These are phyloP conservation scores for Geotrichum ghanense DNA, from an alignment of 805 yeast species.

Conservation along the genomic window DNA sequence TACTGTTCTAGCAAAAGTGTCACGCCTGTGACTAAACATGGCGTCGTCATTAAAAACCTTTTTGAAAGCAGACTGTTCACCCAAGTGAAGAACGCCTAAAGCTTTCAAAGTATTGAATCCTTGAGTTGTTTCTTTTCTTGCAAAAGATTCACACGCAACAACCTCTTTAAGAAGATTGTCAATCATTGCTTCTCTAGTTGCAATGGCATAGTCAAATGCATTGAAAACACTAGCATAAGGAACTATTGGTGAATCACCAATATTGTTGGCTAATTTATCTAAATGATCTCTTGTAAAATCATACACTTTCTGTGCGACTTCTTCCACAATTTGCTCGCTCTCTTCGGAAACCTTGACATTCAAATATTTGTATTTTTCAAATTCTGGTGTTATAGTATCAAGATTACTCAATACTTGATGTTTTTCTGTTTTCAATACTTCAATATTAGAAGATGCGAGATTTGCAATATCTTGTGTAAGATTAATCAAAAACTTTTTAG, in stretches of 20 bases:
- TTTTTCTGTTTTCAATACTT: conserved; percentile 40
- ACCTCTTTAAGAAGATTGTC: conserved; percentile 57
- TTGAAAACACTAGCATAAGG: conserved; percentile 52
- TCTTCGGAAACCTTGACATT: conserved; percentile 46
- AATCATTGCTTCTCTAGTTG: conserved; percentile 58
- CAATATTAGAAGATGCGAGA: conserved; percentile 52
- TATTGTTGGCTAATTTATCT: conserved; percentile 36
- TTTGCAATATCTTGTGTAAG: conserved; percentile 51
- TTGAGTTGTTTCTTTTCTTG: conserved; percentile 46
- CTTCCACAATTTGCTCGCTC: conserved; percentile 55
- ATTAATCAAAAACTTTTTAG: conserved; percentile 72
- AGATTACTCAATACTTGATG: conserved; percentile 38
- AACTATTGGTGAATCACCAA: conserved; percentile 42
- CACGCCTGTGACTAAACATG: conserved; percentile 74
- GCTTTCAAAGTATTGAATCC: conserved; percentile 52
- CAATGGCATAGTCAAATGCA: conserved; percentile 55
- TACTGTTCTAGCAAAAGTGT: conserved; percentile 46
- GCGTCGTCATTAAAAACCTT: conserved; percentile 44
- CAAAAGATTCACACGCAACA: conserved; percentile 50
- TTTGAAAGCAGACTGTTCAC: conserved; percentile 39
- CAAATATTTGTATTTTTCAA: conserved; percentile 39
- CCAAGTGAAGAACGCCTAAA: conserved; percentile 54
- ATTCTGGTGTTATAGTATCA: conserved; percentile 49
- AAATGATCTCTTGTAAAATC: conserved; percentile 47
- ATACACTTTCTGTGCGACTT: conserved; percentile 45